Percentiles rank a stretch among this genome's conserved stretches.
Conservation (phyloP, 805 yeast species). For the Naumovozyma dairenensis region DNA sequence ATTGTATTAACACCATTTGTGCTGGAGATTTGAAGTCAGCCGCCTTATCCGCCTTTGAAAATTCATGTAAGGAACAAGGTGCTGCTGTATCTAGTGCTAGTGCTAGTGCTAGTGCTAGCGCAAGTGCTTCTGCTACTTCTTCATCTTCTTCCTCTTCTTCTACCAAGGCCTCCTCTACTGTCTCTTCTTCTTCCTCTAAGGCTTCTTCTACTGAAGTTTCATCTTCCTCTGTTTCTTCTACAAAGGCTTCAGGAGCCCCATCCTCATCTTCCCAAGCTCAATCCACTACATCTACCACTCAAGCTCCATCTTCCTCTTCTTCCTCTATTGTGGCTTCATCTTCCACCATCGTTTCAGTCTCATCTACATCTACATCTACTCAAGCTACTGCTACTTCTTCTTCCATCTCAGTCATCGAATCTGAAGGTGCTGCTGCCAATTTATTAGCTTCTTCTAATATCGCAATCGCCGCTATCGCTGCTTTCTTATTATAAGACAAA, state of each 20-base stretch:
- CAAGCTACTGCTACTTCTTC: constrained; percentile 9
- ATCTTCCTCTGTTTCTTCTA: constrained; percentile 20
- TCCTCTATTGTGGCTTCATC: constrained; percentile 16
- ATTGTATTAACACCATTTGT: constrained; percentile 61
- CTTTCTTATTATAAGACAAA: constrained; percentile 18
- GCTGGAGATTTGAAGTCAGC: constrained; percentile 48
- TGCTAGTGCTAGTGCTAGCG: constrained; percentile 25
- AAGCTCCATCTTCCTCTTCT: constrained; percentile 13
- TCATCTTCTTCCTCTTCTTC: constrained; percentile 28
- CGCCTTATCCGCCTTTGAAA: constrained; percentile 52
- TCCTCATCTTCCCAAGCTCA: constrained; percentile 17
- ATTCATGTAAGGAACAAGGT: constrained; percentile 41
- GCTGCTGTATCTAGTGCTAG: constrained; percentile 26
- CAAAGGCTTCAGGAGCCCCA: constrained; percentile 18
- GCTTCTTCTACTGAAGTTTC: constrained; percentile 25
- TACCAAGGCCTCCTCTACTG: constrained; percentile 22
- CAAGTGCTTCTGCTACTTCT: constrained; percentile 29
- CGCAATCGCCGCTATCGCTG: constrained; percentile 19
- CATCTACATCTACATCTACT: constrained; percentile 14
- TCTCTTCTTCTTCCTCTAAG: constrained; percentile 22
- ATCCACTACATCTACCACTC: constrained; percentile 19
- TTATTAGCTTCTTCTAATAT: constrained; percentile 19
- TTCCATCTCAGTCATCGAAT: constrained; percentile 31
- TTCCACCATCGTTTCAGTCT: constrained; percentile 12
- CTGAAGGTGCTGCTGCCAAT: constrained; percentile 19